Evolutionary conservation across 768 basidiomycete genomes (phyloP), one percentile per base, ranked within the genome.

Genomic region (Collybiopsis luxurians): DNA sequence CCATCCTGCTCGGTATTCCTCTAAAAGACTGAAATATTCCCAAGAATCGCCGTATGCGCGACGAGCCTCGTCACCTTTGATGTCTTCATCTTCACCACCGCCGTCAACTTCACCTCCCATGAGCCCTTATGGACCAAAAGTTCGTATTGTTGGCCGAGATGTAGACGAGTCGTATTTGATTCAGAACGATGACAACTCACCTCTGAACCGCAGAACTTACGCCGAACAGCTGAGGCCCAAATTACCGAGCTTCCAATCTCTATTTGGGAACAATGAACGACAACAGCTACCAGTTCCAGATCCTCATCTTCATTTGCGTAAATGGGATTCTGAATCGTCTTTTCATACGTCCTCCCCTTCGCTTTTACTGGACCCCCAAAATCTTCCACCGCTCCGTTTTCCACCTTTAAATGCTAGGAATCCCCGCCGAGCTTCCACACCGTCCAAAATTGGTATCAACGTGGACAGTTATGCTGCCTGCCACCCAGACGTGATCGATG

Each of bases 51-150:
- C 50, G 17, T 51, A 40, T 39, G 15, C 50, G 15, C 31, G 13
- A 24, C 50, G 50, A 13, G 21, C 31, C 34, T 51, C 50, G 15
- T 51, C 50, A 38, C 50, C 50, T 51, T 26, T 36, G 23, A 51
- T 34, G 21, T 26, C 50, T 24, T 51, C 50, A 36, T 49, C 48
- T 5, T 49, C 48, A 4, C 36, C 50, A 15, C 50, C 50, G 15
- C 50, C 50, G 24, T n/a, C 26, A 31, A 51, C 34, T 2, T 51
- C 50, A 17, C 50, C 50, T 40, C 11, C 38, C 7, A 39, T 26
- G 50, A 19, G 34, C 13, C 15, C 23, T 21, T 11, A 51, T 24
- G 23, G 21, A 19, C 30, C 50, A 6, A 38, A 24, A 24, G 50
- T 39, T 4, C 10, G 26, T 36, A 26, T 51, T 12, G 34, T 51